Percentiles rank a stretch among this genome's conserved stretches.
Conservation (phyloP, 208 protist genomes). For the Wallacemonas rigidus region DNA sequence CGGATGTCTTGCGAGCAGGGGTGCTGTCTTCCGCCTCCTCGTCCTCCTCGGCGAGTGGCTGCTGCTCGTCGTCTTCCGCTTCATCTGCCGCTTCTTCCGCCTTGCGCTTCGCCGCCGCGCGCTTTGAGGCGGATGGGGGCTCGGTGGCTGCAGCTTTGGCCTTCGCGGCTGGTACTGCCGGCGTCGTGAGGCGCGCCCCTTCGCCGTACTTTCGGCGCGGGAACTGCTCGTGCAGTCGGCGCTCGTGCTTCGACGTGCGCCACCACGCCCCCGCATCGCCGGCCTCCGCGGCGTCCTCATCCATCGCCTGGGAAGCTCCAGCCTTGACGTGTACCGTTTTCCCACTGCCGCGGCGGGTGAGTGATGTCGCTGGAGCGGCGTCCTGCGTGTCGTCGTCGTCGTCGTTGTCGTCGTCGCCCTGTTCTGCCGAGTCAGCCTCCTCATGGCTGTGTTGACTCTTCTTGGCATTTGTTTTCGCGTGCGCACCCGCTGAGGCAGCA, state of each 20-base stretch:
- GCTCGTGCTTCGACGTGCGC: slow-evolving; percentile 63
- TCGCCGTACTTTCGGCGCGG: slow-evolving; percentile 72
- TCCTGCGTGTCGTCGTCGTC: too few species aligned
- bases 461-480: too few species aligned
- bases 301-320: neutral
- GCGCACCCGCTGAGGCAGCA: too few species aligned
- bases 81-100: slow-evolving; percentile 17
- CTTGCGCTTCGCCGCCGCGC: slow-evolving; percentile 9
- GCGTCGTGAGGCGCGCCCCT: slow-evolving; percentile 28
- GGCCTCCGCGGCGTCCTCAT: neutral
- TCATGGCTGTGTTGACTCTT: too few species aligned
- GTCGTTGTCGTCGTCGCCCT: too few species aligned
- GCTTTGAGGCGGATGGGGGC: slow-evolving; percentile 4
- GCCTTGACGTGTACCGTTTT: too few species aligned
- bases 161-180: neutral
- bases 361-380: too few species aligned
- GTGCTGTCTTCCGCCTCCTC: slow-evolving; percentile 14
- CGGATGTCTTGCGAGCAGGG: neutral
- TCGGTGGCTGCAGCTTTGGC: slow-evolving; percentile 12
- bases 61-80: slow-evolving; percentile 24
- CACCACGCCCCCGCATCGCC: slow-evolving; percentile 72
- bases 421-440: too few species aligned
- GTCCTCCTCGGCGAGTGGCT: slow-evolving; percentile 28
- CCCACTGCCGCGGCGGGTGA: too few species aligned
- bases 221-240: slow-evolving; percentile 58